Percentiles rank a stretch among this genome's conserved stretches.
Conservation (phyloP, 306 rosid species). For the Hylodesmum podocarpum region DNA sequence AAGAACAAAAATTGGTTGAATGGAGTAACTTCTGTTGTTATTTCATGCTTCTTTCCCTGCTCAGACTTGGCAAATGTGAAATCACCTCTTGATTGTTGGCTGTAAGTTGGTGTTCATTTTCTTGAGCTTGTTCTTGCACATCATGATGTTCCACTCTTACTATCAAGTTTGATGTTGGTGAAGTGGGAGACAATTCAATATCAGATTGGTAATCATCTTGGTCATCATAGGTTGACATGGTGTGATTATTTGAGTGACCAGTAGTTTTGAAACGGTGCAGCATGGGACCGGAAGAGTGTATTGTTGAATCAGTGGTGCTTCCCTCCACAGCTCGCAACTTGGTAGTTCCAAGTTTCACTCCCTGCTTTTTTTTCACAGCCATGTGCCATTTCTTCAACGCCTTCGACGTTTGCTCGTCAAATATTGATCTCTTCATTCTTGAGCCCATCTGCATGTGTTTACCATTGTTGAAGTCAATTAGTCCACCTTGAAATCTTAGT, state of each 20-base stretch:
- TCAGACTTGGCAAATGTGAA: conserved; percentile 49
- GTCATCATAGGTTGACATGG: conserved; percentile 38
- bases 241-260: conserved; percentile 56
- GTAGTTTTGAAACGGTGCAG: conserved; percentile 75
- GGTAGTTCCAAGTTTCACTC: conserved; percentile 42
- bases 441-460: conserved; percentile 83
- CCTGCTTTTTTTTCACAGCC: conserved; percentile 66
- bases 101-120: conserved; percentile 28
- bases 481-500: not conserved
- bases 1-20: not conserved
- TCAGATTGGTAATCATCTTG: conserved; percentile 44
- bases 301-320: conserved; percentile 49
- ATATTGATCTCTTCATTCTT: conserved; percentile 76
- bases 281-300: conserved; percentile 38
- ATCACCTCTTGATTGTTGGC: conserved; percentile 32
- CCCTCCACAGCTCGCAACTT: conserved; percentile 41
- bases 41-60: conserved; percentile 12
- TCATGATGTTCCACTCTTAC: conserved; percentile 46
- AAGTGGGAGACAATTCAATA: conserved; percentile 43
- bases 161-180: conserved; percentile 32
- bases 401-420: conserved; percentile 87
- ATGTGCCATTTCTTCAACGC: conserved; percentile 87
- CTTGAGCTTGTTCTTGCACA: conserved; percentile 31
- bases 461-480: not conserved
- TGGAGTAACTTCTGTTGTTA: not conserved